Evolutionary conservation across 352 stramenopile genomes (phyloP).

Genomic region (Globisporangium nunn): DNA sequence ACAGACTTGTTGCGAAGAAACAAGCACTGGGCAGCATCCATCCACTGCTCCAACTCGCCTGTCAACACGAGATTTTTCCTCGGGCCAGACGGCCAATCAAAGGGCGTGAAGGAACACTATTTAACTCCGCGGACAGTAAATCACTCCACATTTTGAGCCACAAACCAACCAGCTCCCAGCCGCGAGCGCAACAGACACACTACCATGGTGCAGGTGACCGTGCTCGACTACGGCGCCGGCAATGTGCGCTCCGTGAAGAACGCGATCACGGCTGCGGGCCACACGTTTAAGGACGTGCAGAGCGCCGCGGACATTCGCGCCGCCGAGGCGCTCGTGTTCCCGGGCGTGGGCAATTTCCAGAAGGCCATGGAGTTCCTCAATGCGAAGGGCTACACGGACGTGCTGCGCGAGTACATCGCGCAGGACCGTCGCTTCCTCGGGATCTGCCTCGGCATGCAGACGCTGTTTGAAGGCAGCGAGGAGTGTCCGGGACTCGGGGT

Average conservation of each 20-base stretch:
- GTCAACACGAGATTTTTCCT: neutral
- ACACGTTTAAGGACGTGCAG: constrained; percentile 84
- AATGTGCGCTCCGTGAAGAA: constrained; percentile 98
- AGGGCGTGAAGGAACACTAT: neutral
- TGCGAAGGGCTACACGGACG: constrained; percentile 78
- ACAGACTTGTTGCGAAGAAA: too few species aligned
- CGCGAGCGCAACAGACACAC: constrained; percentile 11
- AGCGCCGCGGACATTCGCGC: constrained; percentile 86
- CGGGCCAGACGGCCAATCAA: neutral
- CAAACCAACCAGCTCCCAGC: too few species aligned
- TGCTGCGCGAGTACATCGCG: constrained; percentile 85
- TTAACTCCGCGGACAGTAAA: too few species aligned
- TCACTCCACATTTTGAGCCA: too few species aligned
- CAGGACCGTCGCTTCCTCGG: constrained; percentile 92
- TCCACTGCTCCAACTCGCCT: neutral
- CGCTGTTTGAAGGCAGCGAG: constrained; percentile 95
- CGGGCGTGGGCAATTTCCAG: constrained; percentile 76
- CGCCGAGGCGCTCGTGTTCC: constrained; percentile 86
- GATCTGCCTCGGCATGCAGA: constrained; percentile 99
- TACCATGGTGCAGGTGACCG: constrained; percentile 64
- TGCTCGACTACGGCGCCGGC: constrained; percentile 98
- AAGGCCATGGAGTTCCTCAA: constrained; percentile 92
- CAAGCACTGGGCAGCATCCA: too few species aligned
- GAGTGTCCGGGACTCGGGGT: constrained; percentile 77
- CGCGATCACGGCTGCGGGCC: constrained; percentile 89